Evolutionary conservation across 2,329 filamentous ascomycete genomes (phyloP).

Genomic region (Diaporthe aspalathi): DNA sequence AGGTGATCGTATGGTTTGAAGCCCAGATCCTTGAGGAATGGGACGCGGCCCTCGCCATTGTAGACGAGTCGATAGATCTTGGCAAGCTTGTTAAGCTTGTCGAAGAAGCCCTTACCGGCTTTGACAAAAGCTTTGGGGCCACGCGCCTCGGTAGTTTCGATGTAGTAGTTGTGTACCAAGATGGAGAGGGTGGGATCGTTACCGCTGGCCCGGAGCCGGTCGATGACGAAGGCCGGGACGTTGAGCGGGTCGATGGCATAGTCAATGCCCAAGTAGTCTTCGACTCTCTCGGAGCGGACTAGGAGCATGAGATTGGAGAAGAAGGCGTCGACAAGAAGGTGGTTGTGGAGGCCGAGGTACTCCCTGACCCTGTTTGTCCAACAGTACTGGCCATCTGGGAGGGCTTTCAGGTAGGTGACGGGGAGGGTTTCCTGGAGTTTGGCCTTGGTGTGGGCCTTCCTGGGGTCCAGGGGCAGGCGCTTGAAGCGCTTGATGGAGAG

Average conservation of each 20-base stretch:
- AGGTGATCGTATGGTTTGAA: constrained; percentile 35
- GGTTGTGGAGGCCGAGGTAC: constrained; percentile 30
- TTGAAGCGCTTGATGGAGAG: constrained; percentile 40
- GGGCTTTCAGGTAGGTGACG: constrained; percentile 27
- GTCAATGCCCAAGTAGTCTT: constrained; percentile 27
- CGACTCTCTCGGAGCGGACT: constrained; percentile 12
- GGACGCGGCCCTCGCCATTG: constrained; percentile 25
- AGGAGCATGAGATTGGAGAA: constrained; percentile 23
- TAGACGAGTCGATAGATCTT: constrained; percentile 29
- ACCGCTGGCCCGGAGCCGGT: constrained; percentile 9
- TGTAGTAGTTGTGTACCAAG: constrained; percentile 46
- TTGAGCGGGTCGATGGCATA: constrained; percentile 27
- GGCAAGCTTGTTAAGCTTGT: constrained; percentile 36
- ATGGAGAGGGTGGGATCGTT: constrained; percentile 40
- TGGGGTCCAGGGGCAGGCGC: constrained; percentile 36
- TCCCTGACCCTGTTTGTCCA: constrained; percentile 35
- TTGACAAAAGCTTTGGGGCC: constrained; percentile 41
- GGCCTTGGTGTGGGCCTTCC: constrained; percentile 23
- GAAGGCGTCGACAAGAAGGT: constrained; percentile 22
- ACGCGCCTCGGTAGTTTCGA: constrained; percentile 39
- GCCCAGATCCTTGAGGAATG: constrained; percentile 24
- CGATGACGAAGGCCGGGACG: constrained; percentile 29
- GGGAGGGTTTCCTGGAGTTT: constrained; percentile 35
- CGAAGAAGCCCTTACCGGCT: constrained; percentile 37
- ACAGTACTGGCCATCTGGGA: constrained; percentile 31